Base-by-base conservation (phyloP, 2,329 filamentous ascomycete species). In the Epichloe elymi region DNA sequence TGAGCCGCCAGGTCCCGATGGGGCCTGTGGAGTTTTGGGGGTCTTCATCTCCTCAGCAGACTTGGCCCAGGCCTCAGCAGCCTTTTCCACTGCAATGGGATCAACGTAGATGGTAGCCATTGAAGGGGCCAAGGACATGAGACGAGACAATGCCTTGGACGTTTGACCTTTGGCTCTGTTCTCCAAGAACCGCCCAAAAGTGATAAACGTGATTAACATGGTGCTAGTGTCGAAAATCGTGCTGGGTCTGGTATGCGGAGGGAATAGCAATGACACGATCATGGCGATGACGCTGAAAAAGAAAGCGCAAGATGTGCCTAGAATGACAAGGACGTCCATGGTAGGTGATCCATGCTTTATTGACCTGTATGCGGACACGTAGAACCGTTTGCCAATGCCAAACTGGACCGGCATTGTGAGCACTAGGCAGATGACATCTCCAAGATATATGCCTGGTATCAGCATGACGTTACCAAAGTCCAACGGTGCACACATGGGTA, bases 141-240 rank as follows among this genome's bases (percentile, higher is more conserved):
- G 79, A 23, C 84, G 80, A 7, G 91, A 97, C 3, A 98, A 77
- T 0, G 93, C 93, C 63, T 88, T 93, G 5, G 90, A 96, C 0
- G 93, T 98, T 69, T 97, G 88, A 0, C 93, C 93, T 70, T 97
- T 98, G 49, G 93, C 93, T 17, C 83, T 75, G 64, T 97, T 98
- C 68, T 98, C 93, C 17, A 98, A 70, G 70, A 86, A 98, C 37
- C 93, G 83, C 4, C 93, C 88, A 3, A 98, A 71, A 1, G 86
- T 89, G 65, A 96, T 88, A 64, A 98, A 97, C 0, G 89, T 95
- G 65, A 98, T 90, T 48, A 98, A 76, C 93, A 97, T 98, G 20
- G 89, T 95, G 68, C 90, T 96, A 1, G 93, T 98, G 63, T 98
- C 93, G 61, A 98, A 98, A 15, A 96, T 86, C 2, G 89, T 96